Base-by-base conservation (phyloP, 371 early-diverging fungal species). In the Coemansia linderi region DNA sequence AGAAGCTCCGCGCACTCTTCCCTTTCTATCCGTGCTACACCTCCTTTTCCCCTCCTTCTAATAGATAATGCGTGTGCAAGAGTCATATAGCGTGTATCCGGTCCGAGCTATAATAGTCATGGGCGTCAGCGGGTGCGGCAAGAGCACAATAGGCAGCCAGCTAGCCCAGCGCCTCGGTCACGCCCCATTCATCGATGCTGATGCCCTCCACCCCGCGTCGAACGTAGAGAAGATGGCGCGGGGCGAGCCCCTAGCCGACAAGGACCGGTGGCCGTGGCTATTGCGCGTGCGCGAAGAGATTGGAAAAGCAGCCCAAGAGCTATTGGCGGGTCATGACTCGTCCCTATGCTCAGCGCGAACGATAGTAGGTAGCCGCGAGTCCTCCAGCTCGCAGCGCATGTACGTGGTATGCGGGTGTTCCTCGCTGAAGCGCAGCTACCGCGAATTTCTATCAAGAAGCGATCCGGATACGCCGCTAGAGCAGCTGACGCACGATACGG, bases 221-320 rank as follows among this genome's bases (percentile, higher is more conserved):
- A 89, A 87, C 72, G 80, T 87, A 15, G 70, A 81, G 7, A 89
- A 90, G 67, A 91, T 91, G 90, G 71, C 85, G 6, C 13, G 17
- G 17, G 87, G 91, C 9, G 39, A 81, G 31, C 83, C 90, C 7
- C 74, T 91, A 44, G 65, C 69, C 0, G 91, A 91, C 77, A 86
- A 86, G 61, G 90, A 91, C 71, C 86, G 91, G 24, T 84, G 83
- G 80, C 87, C 89, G 0, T 91, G 91, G 90, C 82, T 90, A 15
- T 27, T 6, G 50, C 68, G 58, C 0, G 65, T 81, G 29, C 67
- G 69, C 38, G 57, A 41, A 13, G 59, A 59, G 38, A 68, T 81
- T 39, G 61, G 65, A 12, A 48, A 61, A 10, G 58, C 36, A n/a
- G 76, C 70, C 5, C n/a, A 13, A 1, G 15, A 19, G 13, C 67